Base-by-base conservation (phyloP, 1,139 yeast genomes). In the Arxiozyma heterogenica region DNA sequence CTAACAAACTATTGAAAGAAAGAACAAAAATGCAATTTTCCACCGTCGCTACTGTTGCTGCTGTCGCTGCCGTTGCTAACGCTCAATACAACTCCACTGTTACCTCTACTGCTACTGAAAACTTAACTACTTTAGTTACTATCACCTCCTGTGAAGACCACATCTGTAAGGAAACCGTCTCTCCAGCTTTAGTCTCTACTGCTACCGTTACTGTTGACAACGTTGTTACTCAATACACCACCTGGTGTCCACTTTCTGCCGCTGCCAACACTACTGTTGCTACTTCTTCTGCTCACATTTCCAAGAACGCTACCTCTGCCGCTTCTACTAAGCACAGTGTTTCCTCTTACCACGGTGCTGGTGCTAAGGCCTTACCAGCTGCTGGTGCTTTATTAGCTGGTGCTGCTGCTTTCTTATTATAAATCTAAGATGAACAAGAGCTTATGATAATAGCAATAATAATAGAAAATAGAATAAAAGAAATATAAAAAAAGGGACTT, bases 131-230 rank as follows among this genome's bases (percentile, higher is more conserved):
- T 56, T 69, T 75, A 58, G 71, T 75, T 56, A 78, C 83, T 65
- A 71, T 78, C 70, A 78, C 82, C 57, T 72, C 77, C 53, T 79
- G 84, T 71, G 64, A 58, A 49, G 59, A 59, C 43, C 62, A 66
- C 60, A 61, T 59, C 50, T 69, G 72, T 62, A 58, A 59, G 51
- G 70, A 66, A 59, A 60, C 66, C 38, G 68, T 63, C 48, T 64
- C 71, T 54, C 62, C 67, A 60, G 71, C 71, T 61, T 59, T 63
- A 59, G 65, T 66, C 38, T 67, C 71, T 45, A 66, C 70, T 55
- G 69, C 69, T 53, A 68, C 72, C 50, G 67, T 64, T 55, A 67
- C 71, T 56, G 64, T 59, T 53, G 60, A 65, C 65, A 66, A 67
- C 59, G 62, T 60, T 49, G 60, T 67, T 59, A 68, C 71, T 53